phyloP scores from a whole-genome alignment of 257 asterid genomes.

The Solanum sejunctum region DNA sequence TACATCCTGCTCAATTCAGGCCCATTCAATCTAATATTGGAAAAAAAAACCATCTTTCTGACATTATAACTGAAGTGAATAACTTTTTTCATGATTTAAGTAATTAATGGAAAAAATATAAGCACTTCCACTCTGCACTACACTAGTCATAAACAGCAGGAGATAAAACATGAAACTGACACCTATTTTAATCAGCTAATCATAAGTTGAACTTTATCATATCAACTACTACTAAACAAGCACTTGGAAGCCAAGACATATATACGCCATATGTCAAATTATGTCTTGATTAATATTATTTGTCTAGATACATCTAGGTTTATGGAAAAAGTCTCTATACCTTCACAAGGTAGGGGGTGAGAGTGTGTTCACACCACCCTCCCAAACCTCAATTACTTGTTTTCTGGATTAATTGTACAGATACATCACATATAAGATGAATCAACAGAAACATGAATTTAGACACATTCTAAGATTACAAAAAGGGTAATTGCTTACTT shows the following conservation, averaged over 20 bases:
- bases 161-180: not conserved
- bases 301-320: not conserved
- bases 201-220: not conserved
- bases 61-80: not conserved
- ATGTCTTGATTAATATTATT: not conserved
- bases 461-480: not conserved
- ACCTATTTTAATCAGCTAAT: not conserved
- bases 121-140: not conserved
- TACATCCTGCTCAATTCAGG: not conserved
- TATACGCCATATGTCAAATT: not conserved
- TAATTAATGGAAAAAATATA: not conserved
- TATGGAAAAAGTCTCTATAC: too few relatives aligned
- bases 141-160: not conserved
- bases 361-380: too few relatives aligned
- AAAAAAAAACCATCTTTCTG: not conserved
- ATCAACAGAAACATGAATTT: not conserved
- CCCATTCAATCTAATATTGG: not conserved
- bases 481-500: constrained; percentile 29
- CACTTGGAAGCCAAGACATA: not conserved
- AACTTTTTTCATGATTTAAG: not conserved
- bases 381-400: too few relatives aligned
- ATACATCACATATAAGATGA: not conserved
- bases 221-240: not conserved
- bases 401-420: not conserved
- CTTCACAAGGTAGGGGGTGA: too few relatives aligned